Evolutionary conservation across 202 grass and related monocot genomes (phyloP).

Genomic region (Carex sylvatica): DNA sequence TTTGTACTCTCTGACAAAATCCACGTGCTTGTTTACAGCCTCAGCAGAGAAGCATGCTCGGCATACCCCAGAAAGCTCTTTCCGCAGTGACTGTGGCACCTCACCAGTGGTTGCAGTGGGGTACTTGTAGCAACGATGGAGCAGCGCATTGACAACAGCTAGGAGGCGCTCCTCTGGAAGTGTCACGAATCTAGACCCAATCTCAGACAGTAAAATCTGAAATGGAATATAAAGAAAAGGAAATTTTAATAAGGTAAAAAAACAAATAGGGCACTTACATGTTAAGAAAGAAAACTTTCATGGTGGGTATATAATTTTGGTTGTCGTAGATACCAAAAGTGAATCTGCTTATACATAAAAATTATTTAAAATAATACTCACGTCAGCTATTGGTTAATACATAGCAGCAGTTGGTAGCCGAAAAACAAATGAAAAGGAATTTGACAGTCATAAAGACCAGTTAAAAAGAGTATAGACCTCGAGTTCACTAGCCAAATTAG

Average conservation of each 20-base stretch:
- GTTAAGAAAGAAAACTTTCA: not conserved
- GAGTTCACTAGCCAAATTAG: constrained; percentile 91
- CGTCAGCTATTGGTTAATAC: not conserved
- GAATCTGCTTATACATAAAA: not conserved
- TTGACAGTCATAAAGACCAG: not conserved
- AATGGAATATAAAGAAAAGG: constrained; percentile 24
- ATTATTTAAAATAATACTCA: not conserved
- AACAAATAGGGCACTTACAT: not conserved
- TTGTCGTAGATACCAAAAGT: not conserved
- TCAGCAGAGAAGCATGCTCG: constrained; percentile 97
- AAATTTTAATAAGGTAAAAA: constrained; percentile 24
- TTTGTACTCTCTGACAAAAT: constrained; percentile 99
- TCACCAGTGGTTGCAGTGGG: constrained; percentile 97
- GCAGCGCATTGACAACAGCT: constrained; percentile 93
- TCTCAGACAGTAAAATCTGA: constrained; percentile 96
- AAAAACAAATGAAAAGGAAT: constrained; percentile 7
- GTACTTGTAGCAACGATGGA: constrained; percentile 99
- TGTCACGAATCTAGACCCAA: constrained; percentile 98
- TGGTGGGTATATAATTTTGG: not conserved
- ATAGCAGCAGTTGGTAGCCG: not conserved
- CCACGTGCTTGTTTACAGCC: constrained; percentile 99
- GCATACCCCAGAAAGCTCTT: constrained; percentile 96
- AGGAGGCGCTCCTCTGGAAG: constrained; percentile 96
- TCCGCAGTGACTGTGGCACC: constrained; percentile 90
- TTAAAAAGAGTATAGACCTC: constrained; percentile 42